A percentile compares a stretch with the other conserved stretches of the same genome.
Conservation (phyloP, 2,329 filamentous ascomycete species). For the Colletotrichum chlorophyti region DNA sequence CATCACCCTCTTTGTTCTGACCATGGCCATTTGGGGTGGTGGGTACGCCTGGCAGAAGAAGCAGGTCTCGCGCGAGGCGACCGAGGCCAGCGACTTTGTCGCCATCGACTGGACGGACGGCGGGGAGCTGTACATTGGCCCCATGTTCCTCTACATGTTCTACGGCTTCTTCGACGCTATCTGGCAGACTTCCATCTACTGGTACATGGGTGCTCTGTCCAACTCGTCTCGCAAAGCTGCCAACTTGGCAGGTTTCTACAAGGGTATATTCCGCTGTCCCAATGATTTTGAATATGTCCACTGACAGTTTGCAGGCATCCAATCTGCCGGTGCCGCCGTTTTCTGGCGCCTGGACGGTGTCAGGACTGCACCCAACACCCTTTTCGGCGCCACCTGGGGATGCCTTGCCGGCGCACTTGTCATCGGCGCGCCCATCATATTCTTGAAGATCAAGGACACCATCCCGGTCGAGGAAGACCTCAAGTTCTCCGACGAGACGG, state of each 20-base stretch:
- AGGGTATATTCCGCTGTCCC: slow-evolving; percentile 46
- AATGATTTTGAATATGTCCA: neutral
- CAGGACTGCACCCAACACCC: slow-evolving; percentile 69
- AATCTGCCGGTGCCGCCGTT: slow-evolving; percentile 84
- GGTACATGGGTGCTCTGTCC: slow-evolving; percentile 93
- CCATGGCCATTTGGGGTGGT: slow-evolving; percentile 82
- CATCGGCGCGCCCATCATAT: slow-evolving; percentile 80
- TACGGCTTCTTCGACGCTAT: slow-evolving; percentile 89
- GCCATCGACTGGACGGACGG: slow-evolving; percentile 69
- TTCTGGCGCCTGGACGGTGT: slow-evolving; percentile 74
- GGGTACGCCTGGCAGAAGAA: slow-evolving; percentile 78
- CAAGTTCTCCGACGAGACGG: slow-evolving; percentile 83
- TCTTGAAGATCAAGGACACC: slow-evolving; percentile 81
- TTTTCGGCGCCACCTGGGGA: slow-evolving; percentile 78
- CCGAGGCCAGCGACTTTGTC: slow-evolving; percentile 33
- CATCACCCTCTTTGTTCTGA: slow-evolving; percentile 68
- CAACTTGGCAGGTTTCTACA: slow-evolving; percentile 92
- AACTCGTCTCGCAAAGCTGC: slow-evolving; percentile 93
- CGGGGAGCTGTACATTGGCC: slow-evolving; percentile 68
- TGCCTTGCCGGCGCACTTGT: slow-evolving; percentile 77
- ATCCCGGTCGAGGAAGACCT: slow-evolving; percentile 83
- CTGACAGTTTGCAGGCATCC: slow-evolving; percentile 58
- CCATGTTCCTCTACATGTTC: slow-evolving; percentile 90
- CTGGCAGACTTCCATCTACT: slow-evolving; percentile 92
- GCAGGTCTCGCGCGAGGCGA: slow-evolving; percentile 58